These are phyloP conservation scores for Vigna hirtella DNA, from an alignment of 306 rosid genomes.

Conservation along the genomic window DNA sequence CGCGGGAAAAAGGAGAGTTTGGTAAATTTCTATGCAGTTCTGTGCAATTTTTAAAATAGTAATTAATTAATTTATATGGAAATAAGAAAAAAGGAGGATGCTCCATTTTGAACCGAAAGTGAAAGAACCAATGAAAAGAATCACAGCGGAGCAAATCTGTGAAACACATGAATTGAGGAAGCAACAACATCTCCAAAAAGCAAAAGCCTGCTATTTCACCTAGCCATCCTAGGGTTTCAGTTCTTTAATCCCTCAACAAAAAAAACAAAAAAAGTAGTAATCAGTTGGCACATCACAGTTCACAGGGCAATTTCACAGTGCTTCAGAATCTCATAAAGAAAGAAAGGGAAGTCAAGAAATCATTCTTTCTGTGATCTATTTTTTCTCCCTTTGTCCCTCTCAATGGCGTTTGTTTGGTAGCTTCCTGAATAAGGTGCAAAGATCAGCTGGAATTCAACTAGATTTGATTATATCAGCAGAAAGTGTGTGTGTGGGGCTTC, in stretches of 20 bases:
- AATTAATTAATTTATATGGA: neutral
- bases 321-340: conserved; percentile 32
- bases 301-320: conserved; percentile 39
- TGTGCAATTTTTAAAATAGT: neutral
- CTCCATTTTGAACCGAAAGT: conserved; percentile 76
- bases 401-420: conserved; percentile 41
- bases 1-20: conserved; percentile 58
- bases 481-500: conserved; percentile 16
- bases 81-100: neutral
- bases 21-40: conserved; percentile 5
- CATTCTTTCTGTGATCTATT: neutral
- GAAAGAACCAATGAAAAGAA: conserved; percentile 76
- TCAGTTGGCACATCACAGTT: conserved; percentile 8
- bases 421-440: conserved; percentile 38
- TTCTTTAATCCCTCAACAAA: conserved; percentile 8
- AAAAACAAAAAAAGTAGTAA: neutral
- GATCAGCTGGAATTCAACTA: conserved; percentile 32
- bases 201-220: conserved; percentile 35
- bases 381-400: conserved; percentile 13
- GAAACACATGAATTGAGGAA: conserved; percentile 31
- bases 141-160: conserved; percentile 47
- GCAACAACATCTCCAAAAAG: conserved; percentile 38
- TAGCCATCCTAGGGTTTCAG: conserved; percentile 40
- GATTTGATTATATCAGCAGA: conserved; percentile 29
- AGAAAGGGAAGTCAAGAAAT: neutral